Percentiles rank a stretch among this genome's conserved stretches.
Conservation (phyloP, 768 basidiomycete genomes). For the Rossbeevera mucosa region DNA sequence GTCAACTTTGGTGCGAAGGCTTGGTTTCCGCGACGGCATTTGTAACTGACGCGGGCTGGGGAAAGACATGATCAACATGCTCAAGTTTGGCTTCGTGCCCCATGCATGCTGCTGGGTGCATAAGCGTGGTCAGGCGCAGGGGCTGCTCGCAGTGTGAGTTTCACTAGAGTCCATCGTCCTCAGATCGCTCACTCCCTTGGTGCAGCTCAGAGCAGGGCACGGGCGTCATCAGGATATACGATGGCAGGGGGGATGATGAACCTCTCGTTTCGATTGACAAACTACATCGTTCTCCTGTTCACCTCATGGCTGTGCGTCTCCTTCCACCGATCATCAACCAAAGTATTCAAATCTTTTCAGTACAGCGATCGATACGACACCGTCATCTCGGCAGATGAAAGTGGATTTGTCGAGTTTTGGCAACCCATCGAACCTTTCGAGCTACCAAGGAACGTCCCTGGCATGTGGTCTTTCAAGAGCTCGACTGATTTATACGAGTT, state of each 20-base stretch:
- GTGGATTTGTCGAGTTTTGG: conserved; percentile 97
- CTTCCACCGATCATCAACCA: neutral
- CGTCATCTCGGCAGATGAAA: conserved; percentile 91
- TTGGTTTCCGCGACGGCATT: neutral
- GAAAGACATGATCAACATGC: conserved; percentile 97
- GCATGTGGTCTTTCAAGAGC: conserved; percentile 87
- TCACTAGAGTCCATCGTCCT: conserved; percentile 17
- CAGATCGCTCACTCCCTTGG: conserved; percentile 13
- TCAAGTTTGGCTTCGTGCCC: conserved; percentile 83
- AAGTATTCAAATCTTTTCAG: conserved; percentile 36
- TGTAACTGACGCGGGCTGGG: neutral
- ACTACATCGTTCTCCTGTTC: conserved; percentile 85
- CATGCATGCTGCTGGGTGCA: conserved; percentile 96
- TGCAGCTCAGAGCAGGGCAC: conserved; percentile 72
- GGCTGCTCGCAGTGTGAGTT: conserved; percentile 82
- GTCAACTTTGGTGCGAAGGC: conserved; percentile 86
- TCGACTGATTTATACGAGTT: conserved; percentile 95
- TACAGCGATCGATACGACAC: conserved; percentile 88
- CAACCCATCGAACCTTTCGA: conserved; percentile 85
- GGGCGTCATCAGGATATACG: conserved; percentile 82
- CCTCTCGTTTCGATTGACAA: conserved; percentile 73
- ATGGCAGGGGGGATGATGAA: conserved; percentile 79
- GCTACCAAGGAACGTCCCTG: conserved; percentile 68
- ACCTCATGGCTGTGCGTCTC: conserved; percentile 76
- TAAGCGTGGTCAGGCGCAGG: conserved; percentile 78